Evolutionary conservation across 495 filamentous ascomycete genomes (phyloP), one percentile per base, ranked within the genome.

Genomic region (Trichoderma reesei): DNA sequence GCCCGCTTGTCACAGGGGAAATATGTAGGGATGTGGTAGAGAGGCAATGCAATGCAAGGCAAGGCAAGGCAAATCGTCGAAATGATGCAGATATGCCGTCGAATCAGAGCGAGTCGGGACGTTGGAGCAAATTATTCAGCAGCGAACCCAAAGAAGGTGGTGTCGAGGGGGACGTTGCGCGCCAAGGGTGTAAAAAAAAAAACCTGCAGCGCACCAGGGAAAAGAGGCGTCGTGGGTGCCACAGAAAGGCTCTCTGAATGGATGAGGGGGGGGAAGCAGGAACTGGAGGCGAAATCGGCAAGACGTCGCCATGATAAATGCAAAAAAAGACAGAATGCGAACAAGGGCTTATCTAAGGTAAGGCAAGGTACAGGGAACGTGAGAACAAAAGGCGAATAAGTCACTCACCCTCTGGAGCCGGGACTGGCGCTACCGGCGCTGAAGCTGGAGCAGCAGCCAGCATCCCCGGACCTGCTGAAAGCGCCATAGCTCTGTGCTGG

Each of bases 141-240:
- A 48, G 44, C 14, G 20, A 8, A n/a, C 44, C 16, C 16, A 48
- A 48, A 18, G 10, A 39, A 39, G 37, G 37, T 39, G 16, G 44
- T 18, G 51, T 31, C 1, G 51, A 34, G 34, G 51, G 8, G 18
- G 51, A 44, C 20, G 20, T 33, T 56, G 20, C 20, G 26, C 26
- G 51, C 51, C 51, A 56, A 56, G 51, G 10, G n/a, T n/a, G n/a
- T n/a, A n/a, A n/a, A n/a, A n/a, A 56, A 56, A 56, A 56, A 56
- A 56, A 56, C 51, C 51, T 56, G 20, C 51, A 56, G 51, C 20
- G n/a, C 3, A 56, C n/a, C n/a, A n/a, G n/a, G n/a, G 16, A 56
- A 34, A 56, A 31, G 26, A 56, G 51, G 51, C 51, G 51, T 56
- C 7, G 51, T 26, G 26, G 51, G 51, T 56, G 51, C 51, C 31